Percentiles rank a stretch among this genome's conserved stretches.
phyloP scores from a whole-genome alignment of 2,329 filamentous ascomycete species.

The Parastagonospora avenae region DNA sequence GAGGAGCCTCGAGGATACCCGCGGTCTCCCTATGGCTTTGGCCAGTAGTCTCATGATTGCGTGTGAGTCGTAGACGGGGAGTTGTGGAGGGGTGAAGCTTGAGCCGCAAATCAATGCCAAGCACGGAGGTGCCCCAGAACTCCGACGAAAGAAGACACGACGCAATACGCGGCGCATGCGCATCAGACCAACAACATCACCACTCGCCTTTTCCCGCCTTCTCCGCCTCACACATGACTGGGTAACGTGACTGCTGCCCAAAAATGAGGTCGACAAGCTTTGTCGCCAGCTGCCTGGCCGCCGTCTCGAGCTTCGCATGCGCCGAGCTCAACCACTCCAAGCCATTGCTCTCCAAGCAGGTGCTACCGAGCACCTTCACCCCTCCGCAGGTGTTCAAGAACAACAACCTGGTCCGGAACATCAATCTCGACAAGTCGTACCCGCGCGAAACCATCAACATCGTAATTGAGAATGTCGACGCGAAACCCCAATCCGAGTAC shows the following conservation, averaged over 20 bases:
- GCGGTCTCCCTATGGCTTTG: constrained; percentile 21
- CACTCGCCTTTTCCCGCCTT: constrained; percentile 7
- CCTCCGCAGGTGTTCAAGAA: constrained; percentile 94
- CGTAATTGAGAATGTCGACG: constrained; percentile 86
- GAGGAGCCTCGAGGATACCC: constrained; percentile 7
- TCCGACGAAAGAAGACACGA: constrained; percentile 46
- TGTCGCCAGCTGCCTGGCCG: constrained; percentile 53
- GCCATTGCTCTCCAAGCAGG: constrained; percentile 58
- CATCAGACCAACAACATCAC: constrained; percentile 17
- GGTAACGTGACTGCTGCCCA: constrained; percentile 34
- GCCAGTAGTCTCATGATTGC: constrained; percentile 32
- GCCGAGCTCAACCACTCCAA: constrained; percentile 64
- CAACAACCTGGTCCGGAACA: constrained; percentile 83
- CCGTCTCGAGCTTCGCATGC: constrained; percentile 64
- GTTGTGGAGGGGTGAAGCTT: constrained; percentile 19
- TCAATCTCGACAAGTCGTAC: constrained; percentile 93
- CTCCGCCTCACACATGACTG: constrained; percentile 38
- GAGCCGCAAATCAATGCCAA: constrained; percentile 13
- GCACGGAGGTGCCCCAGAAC: constrained; percentile 25
- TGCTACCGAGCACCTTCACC: constrained; percentile 66
- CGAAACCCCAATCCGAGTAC: constrained; percentile 83
- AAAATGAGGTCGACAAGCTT: constrained; percentile 49
- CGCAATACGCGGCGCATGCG: constrained; percentile 39
- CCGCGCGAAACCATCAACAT: constrained; percentile 90
- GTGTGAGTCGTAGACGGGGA: constrained; percentile 4